Base-by-base conservation (phyloP, 2,329 filamentous ascomycete species). In the Penicillium sp. region DNA sequence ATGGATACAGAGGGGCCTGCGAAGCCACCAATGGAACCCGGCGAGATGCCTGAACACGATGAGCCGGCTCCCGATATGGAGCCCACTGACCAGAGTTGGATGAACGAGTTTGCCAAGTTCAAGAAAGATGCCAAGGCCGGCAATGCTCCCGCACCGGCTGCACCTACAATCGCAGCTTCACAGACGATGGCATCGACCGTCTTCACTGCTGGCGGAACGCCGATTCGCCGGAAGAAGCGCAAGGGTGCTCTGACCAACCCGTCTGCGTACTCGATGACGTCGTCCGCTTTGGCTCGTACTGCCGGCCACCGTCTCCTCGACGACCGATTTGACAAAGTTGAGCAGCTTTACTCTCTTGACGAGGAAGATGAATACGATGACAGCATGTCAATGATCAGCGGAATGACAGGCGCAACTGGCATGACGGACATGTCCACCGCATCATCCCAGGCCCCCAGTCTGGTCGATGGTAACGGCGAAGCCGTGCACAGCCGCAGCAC, bases 101-200 rank as follows among this genome's bases (percentile, higher is more conserved):
- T 97, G 76, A 86, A 89, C 56, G 90, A 97, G 69, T 97, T 96
- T 78, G 90, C 90, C 67, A 91, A 94, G 71, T 97, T 96, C 82
- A 97, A 97, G 76, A 90, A 89, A 70, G 90, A 93, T 59, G 75
- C 76, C 57, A 85, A 84, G 68, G 67, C 75, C 12, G 63, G 64
- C 19, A 74, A 75, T n/a, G 79, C 75, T 33, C 67, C 70, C 8
- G 57, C 59, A 8, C 69, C 71, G 6, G 72, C 75, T 12, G 69
- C 73, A 17, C 67, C 69, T 6, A 76, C 71, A 13, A 70, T 73
- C 15, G 71, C 73, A 8, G 71, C 74, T n/a, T 76, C 74, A 48
- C 72, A 71, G 31, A 78, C 77, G 6, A 66, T 75, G 25, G 74
- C 78, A n/a, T 78, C 76, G 4, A 78, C 78, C 9, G 66, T 75